phyloP scores from a whole-genome alignment of 306 rosid genomes.

The Vigna angularis region DNA sequence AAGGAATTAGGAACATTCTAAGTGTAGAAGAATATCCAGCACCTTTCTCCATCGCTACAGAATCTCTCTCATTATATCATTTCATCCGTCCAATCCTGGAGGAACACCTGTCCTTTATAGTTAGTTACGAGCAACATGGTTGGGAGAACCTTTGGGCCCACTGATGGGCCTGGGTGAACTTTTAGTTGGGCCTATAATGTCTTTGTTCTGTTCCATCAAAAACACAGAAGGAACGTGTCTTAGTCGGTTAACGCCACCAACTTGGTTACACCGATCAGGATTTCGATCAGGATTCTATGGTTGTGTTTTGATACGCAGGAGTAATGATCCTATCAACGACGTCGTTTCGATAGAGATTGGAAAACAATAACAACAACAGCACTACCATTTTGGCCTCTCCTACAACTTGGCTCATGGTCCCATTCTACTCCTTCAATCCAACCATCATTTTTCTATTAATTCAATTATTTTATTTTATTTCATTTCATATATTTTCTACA shows the following conservation, averaged over 20 bases:
- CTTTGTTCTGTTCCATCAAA: neutral
- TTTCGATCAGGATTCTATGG: constrained; percentile 6
- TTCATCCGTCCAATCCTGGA: neutral
- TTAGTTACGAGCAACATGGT: neutral
- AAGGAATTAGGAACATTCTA: neutral
- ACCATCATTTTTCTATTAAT: neutral
- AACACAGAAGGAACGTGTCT: neutral
- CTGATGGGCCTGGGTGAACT: neutral
- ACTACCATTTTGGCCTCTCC: constrained; percentile 30
- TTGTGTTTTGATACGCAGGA: constrained; percentile 14
- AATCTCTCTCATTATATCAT: neutral
- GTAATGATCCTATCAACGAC: neutral
- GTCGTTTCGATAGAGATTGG: neutral
- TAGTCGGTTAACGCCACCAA: neutral
- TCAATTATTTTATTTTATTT: too few species aligned
- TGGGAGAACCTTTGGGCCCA: neutral
- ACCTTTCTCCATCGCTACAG: neutral
- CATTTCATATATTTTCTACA: neutral
- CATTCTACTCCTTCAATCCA: neutral
- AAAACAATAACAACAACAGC: neutral
- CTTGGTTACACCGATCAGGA: constrained; percentile 4
- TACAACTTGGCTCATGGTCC: constrained; percentile 24
- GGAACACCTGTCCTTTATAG: neutral
- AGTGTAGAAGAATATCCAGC: constrained; percentile 7
- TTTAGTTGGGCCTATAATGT: neutral